These are phyloP conservation scores for Suillus americanus DNA, from an alignment of 768 basidiomycete genomes.

Conservation along the genomic window DNA sequence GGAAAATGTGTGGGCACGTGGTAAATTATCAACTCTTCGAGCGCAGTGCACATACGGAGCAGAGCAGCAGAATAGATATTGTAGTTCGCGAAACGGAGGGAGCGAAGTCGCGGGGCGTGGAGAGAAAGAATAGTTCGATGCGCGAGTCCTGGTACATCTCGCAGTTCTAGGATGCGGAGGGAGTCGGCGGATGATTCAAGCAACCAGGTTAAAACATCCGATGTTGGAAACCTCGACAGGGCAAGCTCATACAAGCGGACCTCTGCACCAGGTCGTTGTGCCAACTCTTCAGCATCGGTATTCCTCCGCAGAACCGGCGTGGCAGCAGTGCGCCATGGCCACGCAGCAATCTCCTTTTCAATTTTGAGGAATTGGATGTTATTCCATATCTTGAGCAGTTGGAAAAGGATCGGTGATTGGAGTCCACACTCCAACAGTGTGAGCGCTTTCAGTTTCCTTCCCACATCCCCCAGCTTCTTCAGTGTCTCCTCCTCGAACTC, in stretches of 20 bases:
- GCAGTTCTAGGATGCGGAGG: constrained; percentile 41
- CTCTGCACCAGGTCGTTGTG: constrained; percentile 11
- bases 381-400: constrained; percentile 40
- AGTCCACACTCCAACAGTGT: constrained; percentile 34
- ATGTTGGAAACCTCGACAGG: constrained; percentile 34
- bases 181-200: constrained; percentile 33
- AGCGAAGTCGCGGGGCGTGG: constrained; percentile 38
- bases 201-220: constrained; percentile 37
- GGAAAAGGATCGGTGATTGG: constrained; percentile 44
- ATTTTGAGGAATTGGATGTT: constrained; percentile 38
- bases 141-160: constrained; percentile 27
- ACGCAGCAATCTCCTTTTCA: constrained; percentile 36
- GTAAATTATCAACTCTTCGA: constrained; percentile 41
- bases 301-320: constrained; percentile 12
- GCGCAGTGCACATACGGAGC: constrained; percentile 34
- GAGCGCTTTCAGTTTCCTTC: constrained; percentile 32
- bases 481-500: constrained; percentile 29
- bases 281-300: background rate
- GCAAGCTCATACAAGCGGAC: constrained; percentile 41
- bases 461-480: constrained; percentile 21
- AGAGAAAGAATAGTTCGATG: constrained; percentile 21
- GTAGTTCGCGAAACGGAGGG: constrained; percentile 41
- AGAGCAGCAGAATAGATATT: constrained; percentile 32
- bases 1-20: constrained; percentile 34
- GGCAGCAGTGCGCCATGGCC: constrained; percentile 28